These are phyloP conservation scores for Viridothelium virens DNA, from an alignment of 495 filamentous ascomycete species.

Conservation along the genomic window DNA sequence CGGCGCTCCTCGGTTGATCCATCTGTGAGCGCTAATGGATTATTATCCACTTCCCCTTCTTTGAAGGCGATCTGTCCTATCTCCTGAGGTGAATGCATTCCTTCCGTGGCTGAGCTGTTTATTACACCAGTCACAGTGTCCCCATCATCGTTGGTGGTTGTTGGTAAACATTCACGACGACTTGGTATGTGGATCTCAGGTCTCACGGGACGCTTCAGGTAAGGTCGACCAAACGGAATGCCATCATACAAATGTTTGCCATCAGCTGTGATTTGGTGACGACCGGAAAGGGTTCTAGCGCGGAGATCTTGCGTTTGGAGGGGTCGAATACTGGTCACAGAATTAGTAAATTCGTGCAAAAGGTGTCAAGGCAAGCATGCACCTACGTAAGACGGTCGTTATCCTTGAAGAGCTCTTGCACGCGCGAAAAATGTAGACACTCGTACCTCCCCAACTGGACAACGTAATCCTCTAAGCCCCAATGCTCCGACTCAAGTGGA, in stretches of 20 bases:
- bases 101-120: slow-evolving; percentile 30
- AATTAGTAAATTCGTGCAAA: slow-evolving; percentile 14
- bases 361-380: neutral
- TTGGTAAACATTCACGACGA: slow-evolving; percentile 59
- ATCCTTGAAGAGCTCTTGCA: slow-evolving; percentile 63
- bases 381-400: slow-evolving; percentile 79
- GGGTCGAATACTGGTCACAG: slow-evolving; percentile 61
- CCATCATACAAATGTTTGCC: slow-evolving; percentile 86
- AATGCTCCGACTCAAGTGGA: slow-evolving; percentile 73
- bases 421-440: slow-evolving; percentile 76
- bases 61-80: neutral
- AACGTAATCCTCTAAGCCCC: slow-evolving; percentile 88
- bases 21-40: neutral
- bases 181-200: slow-evolving; percentile 69
- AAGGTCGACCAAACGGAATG: slow-evolving; percentile 74
- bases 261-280: slow-evolving; percentile 71
- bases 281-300: slow-evolving; percentile 64
- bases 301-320: slow-evolving; percentile 67
- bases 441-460: slow-evolving; percentile 81
- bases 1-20: neutral
- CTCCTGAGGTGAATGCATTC: slow-evolving; percentile 10
- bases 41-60: neutral
- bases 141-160: slow-evolving; percentile 36
- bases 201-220: slow-evolving; percentile 52
- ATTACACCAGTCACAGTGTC: slow-evolving; percentile 35